Evolutionary conservation across 164 flowering plant species (phyloP), one percentile per base, ranked within the genome.

Genomic region (Saururus chinensis): DNA sequence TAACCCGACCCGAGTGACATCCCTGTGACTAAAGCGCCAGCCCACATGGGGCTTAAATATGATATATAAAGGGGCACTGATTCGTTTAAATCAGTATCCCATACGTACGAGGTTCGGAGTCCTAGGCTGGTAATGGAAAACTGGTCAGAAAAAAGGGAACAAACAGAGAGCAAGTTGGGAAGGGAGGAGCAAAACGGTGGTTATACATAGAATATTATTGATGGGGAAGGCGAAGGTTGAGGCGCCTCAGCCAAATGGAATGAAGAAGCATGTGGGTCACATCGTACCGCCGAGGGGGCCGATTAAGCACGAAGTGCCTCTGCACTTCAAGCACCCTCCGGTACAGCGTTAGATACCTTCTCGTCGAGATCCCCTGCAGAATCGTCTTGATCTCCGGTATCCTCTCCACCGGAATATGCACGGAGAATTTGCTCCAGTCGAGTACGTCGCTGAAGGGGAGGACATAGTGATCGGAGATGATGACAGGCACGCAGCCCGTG

Each of bases 401-500:
- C 7, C 84, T 80, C 0, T 72, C 30, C 0, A 80, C 80, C 21
- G 75, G 68, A 11, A 89, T 80, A 53, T 61, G 63, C 17, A 89
- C 56, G 1, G 92, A 81, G 62, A 87, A 89, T 4, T 74, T 72
- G 9, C 81, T 80, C 93, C 96, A 89, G 26, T 66, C 71, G 60
- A 89, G 62, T 1, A 85, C 91, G 70, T 89, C 96, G 54, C 86
- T 82, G 60, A 87, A 85, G 0, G 96, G 96, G 63, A 79, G 60
- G 4, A 80, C 84, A 61, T 83, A 89, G 55, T 75, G 45, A 5
- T 81, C 65, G 1, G 93, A 85, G 37, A 89, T 21, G 0, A 85
- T 74, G 3, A 89, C 93, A 0, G 93, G 96, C 0, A 87, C 80
- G 52, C 96, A 89, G 49, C 79, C 88, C 0, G 89, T 79, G 51